A percentile compares a stretch with the other conserved stretches of the same genome.
These are phyloP conservation scores for Elongisporangium undulatum DNA, from an alignment of 352 stramenopile species.

Conservation along the genomic window DNA sequence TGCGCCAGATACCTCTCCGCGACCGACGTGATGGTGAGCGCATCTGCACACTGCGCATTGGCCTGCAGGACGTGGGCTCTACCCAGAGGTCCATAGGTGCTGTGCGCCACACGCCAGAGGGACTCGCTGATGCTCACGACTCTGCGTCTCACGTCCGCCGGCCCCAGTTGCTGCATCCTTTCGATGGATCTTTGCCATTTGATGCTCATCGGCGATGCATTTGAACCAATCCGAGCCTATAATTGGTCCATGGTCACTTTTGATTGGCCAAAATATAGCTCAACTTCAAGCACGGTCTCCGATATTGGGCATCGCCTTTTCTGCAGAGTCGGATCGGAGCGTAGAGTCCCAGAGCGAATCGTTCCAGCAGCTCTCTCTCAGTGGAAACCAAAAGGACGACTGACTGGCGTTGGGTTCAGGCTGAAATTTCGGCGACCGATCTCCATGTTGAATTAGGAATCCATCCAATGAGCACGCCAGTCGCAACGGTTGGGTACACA, in stretches of 20 bases:
- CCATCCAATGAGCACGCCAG: no score
- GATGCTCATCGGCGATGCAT: no score
- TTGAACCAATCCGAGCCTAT: not conserved
- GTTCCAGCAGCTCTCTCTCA: no score
- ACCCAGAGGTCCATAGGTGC: constrained; percentile 41
- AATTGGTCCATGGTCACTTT: not conserved
- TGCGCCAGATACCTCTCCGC: constrained; percentile 33
- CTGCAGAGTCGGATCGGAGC: not conserved
- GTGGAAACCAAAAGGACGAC: no score
- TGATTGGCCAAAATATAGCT: constrained; percentile 7
- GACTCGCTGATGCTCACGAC: constrained; percentile 19
- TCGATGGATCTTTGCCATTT: no score
- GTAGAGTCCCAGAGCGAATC: no score
- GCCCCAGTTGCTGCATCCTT: no score
- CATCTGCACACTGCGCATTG: constrained; percentile 39
- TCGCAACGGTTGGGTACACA: no score
- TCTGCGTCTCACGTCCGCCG: constrained; percentile 24
- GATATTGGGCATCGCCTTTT: constrained; percentile 7
- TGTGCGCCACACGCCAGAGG: constrained; percentile 20
- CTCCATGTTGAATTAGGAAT: no score
- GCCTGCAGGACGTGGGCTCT: constrained; percentile 39
- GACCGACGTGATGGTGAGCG: constrained; percentile 35
- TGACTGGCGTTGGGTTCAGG: no score
- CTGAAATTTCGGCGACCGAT: no score
- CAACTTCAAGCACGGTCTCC: constrained; percentile 5